Percentiles rank a stretch among this genome's conserved stretches.
Conservation (phyloP, 2,329 filamentous ascomycete genomes). For the Sarocladium oryzae region DNA sequence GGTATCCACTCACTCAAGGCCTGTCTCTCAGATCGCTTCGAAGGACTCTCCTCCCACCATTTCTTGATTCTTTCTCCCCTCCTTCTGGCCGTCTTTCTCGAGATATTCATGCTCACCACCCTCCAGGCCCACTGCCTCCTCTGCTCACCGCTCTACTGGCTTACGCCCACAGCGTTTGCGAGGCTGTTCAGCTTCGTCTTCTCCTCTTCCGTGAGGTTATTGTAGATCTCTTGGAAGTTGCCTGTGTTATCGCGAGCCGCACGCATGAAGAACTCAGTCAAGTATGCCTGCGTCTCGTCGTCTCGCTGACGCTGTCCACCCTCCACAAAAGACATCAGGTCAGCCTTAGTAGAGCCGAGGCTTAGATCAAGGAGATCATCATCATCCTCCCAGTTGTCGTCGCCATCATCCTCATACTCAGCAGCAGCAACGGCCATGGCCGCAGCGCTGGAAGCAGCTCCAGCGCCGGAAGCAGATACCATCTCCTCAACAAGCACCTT, state of each 20-base stretch:
- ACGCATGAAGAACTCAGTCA: slow-evolving; percentile 72
- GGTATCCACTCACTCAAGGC: background rate
- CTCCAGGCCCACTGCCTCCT: background rate
- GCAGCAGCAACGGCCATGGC: slow-evolving; percentile 56
- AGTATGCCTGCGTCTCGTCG: slow-evolving; percentile 82
- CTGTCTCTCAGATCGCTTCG: background rate
- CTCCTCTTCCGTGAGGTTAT: slow-evolving; percentile 47
- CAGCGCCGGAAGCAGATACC: slow-evolving; percentile 66
- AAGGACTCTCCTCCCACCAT: background rate
- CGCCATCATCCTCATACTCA: slow-evolving; percentile 56
- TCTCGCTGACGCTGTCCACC: slow-evolving; percentile 62
- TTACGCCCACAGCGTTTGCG: slow-evolving; percentile 25
- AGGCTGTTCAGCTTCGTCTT: slow-evolving; percentile 50
- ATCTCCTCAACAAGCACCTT: slow-evolving; percentile 95
- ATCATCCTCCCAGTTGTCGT: slow-evolving; percentile 87
- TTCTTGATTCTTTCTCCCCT: background rate
- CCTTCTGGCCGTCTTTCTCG: background rate
- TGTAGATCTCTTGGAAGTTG: slow-evolving; percentile 52
- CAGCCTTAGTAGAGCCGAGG: slow-evolving; percentile 58
- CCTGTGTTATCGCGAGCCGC: slow-evolving; percentile 50
- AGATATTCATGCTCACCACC: background rate
- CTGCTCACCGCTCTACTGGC: slow-evolving; percentile 2
- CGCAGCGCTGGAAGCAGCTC: slow-evolving; percentile 53
- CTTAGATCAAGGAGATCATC: slow-evolving; percentile 71
- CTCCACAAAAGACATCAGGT: slow-evolving; percentile 74